Conservation (phyloP, 352 stramenopile species). For the Thalassiosira ordinaria region DNA sequence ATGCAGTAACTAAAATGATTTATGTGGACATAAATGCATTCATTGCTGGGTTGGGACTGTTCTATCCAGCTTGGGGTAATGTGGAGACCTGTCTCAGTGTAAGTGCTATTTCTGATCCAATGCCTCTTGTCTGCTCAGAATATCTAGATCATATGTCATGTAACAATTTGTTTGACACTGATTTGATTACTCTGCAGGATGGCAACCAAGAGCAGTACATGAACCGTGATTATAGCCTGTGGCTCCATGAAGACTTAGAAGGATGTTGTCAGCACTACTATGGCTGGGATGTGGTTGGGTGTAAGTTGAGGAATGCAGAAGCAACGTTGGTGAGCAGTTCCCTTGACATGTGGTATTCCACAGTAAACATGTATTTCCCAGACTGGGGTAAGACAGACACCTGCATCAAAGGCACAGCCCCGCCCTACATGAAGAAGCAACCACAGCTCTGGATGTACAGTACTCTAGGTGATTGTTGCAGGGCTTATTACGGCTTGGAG, state of each 20-base stretch:
- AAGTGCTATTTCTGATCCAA: neutral
- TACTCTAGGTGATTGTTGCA: constrained; percentile 26
- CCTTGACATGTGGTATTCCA: constrained; percentile 8
- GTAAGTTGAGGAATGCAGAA: constrained; percentile 24
- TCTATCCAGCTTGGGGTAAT: constrained; percentile 46
- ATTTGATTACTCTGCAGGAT: constrained; percentile 8
- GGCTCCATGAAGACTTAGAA: constrained; percentile 28
- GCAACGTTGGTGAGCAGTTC: constrained; percentile 25
- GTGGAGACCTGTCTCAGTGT: constrained; percentile 47
- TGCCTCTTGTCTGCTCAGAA: too few species aligned
- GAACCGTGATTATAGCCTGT: constrained; percentile 25
- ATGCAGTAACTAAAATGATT: constrained; percentile 12
- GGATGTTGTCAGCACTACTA: constrained; percentile 46
- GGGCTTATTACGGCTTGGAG: constrained; percentile 43
- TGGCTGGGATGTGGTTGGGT: constrained; percentile 6
- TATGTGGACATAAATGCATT: constrained; percentile 33
- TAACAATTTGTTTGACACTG: too few species aligned
- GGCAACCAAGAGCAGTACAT: constrained; percentile 31
- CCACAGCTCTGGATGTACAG: constrained; percentile 36
- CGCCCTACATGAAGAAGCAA: constrained; percentile 41
- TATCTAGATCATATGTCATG: too few species aligned
- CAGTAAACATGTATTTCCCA: constrained; percentile 37
- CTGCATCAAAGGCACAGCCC: constrained; percentile 28
- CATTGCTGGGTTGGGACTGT: constrained; percentile 43
- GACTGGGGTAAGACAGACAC: constrained; percentile 40